phyloP scores from a whole-genome alignment of 2,329 filamentous ascomycete species.

The Ciborinia camelliae region DNA sequence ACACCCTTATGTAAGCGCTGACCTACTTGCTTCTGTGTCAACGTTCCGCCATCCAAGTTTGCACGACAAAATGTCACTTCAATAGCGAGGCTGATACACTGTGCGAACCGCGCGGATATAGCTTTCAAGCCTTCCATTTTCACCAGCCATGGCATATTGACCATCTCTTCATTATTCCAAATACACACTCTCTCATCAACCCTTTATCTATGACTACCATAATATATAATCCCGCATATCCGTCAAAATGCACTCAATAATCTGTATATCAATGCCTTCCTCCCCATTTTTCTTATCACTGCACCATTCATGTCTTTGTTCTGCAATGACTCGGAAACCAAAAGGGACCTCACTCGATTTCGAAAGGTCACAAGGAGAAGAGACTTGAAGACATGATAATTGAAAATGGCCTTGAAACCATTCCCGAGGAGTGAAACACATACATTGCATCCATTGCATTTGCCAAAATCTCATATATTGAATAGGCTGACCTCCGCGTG shows the following conservation, averaged over 20 bases:
- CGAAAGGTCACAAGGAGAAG: not conserved
- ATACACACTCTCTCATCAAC: no score
- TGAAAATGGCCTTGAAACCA: constrained; percentile 9
- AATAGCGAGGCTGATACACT: not conserved
- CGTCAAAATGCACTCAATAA: not conserved
- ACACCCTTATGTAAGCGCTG: not conserved
- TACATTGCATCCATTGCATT: no score
- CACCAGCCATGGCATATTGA: not conserved
- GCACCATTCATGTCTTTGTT: not conserved
- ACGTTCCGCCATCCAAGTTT: not conserved
- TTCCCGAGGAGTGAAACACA: constrained; percentile 10
- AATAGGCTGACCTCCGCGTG: not conserved
- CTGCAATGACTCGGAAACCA: not conserved
- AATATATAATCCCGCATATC: not conserved
- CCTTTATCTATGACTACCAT: not conserved
- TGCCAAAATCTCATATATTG: not conserved
- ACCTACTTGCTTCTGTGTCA: not conserved
- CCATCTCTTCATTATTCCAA: not conserved
- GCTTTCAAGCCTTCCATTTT: not conserved
- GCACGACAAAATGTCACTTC: not conserved
- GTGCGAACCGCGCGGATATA: constrained; percentile 4
- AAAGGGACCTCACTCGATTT: not conserved
- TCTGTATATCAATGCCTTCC: not conserved
- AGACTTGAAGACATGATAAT: not conserved
- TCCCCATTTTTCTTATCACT: not conserved